Evolutionary conservation across 768 basidiomycete genomes (phyloP).

Genomic region (Termitomyces sp.): DNA sequence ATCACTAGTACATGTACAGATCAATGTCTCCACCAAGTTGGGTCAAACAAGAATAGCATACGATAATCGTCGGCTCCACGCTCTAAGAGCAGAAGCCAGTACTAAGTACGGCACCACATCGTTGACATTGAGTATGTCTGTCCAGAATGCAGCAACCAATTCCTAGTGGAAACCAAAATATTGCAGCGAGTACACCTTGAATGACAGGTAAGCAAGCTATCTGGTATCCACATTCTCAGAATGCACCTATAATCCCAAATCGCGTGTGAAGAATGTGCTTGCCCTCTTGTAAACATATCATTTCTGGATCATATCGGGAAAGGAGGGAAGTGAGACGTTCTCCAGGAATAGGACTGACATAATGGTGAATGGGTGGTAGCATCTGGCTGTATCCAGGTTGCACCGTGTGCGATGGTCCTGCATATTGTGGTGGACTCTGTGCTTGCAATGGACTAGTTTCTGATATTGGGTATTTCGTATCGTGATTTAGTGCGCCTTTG

Average conservation of each 20-base stretch:
- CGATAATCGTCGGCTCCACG: background rate
- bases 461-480: conserved; percentile 4
- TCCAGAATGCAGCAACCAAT: conserved; percentile 76
- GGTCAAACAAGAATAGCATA: background rate
- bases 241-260: conserved; percentile 68
- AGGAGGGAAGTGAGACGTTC: conserved; percentile 56
- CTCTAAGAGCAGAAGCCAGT: conserved; percentile 36
- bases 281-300: conserved; percentile 79
- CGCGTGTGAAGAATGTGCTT: conserved; percentile 57
- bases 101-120: conserved; percentile 40
- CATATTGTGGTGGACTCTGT: background rate
- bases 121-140: conserved; percentile 56
- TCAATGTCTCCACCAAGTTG: too few relatives aligned
- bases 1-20: too few relatives aligned
- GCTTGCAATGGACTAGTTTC: conserved; percentile 1
- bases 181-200: conserved; percentile 75
- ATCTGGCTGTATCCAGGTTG: conserved; percentile 10
- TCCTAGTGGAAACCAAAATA: conserved; percentile 85
- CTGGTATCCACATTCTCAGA: background rate
- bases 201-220: conserved; percentile 1
- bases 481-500: conserved; percentile 2
- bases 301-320: conserved; percentile 77
- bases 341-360: conserved; percentile 56
- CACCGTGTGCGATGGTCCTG: conserved; percentile 19
- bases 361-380: conserved; percentile 58